Percentiles rank a stretch among this genome's conserved stretches.
phyloP scores from a whole-genome alignment of 2,329 filamentous ascomycete genomes.

The Paecilomyces formosus region DNA sequence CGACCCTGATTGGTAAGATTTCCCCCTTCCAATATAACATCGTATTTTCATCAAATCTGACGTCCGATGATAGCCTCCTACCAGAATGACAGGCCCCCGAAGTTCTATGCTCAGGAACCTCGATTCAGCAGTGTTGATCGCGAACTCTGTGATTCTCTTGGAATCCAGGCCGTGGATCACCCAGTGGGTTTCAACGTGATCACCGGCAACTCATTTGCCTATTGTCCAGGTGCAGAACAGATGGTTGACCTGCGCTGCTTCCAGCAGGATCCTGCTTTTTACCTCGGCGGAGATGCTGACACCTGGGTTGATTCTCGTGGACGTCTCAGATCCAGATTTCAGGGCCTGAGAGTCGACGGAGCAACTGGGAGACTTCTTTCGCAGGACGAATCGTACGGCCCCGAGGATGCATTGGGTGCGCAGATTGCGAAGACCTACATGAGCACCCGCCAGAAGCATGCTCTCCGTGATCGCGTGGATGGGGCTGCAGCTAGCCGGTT shows the following conservation, averaged over 20 bases:
- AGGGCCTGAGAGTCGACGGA: neutral
- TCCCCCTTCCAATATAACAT: neutral
- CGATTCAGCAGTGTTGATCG: neutral
- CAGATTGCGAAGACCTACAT: neutral
- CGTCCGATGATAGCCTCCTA: neutral
- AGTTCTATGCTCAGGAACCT: neutral
- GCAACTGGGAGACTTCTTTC: neutral
- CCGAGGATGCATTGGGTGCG: neutral
- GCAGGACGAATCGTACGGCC: neutral
- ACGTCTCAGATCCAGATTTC: neutral
- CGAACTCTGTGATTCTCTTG: neutral
- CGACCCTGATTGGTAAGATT: neutral
- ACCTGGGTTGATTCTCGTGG: neutral
- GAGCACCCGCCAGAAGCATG: neutral
- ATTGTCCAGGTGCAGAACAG: neutral
- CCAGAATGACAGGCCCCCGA: neutral
- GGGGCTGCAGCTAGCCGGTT: neutral
- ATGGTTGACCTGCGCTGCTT: neutral
- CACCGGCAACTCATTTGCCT: neutral
- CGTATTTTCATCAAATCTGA: neutral
- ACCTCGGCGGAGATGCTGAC: neutral
- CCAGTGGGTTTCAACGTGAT: neutral
- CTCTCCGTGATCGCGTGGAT: neutral
- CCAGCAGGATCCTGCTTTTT: neutral
- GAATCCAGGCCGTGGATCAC: neutral